Evolutionary conservation across 495 filamentous ascomycete species (phyloP), one percentile per base, ranked within the genome.

Genomic region (Delitschia confertaspora): DNA sequence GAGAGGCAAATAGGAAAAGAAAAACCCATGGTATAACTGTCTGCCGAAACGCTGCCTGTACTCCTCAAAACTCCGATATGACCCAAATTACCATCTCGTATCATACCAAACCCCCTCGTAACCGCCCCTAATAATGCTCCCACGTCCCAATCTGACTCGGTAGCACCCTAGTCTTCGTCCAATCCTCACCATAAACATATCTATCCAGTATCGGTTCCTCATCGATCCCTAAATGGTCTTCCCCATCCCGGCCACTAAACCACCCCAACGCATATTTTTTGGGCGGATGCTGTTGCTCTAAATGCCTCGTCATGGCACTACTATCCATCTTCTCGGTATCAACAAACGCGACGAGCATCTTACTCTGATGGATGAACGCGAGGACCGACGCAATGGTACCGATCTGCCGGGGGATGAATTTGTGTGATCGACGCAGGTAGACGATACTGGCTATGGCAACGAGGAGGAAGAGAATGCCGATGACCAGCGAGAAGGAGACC

Each of bases 241-340:
- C 65, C 5, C 74, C 75, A 49, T 86, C 82, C 3, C 79, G 49
- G 0, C 82, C 82, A 11, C 61, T 61, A 51, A 83, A 85, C 81
- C 82, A 85, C 2, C 82, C 82, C 13, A 85, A 61, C 0, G 78
- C 82, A 56, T 84, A 86, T 31, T 64, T 76, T 66, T 82, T 82
- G 10, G 65, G 67, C n/a, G n/a, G n/a, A n/a, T n/a, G n/a, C 13
- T 73, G 46, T 4, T 45, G 51, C 40, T 69, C 71, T 20, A 85
- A 63, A 47, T 68, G 62, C 22, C 59, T 41, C 35, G 69, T 70
- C 70, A 83, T 79, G 55, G 74, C 55, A 4, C 62, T 60, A 22
- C 73, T 75, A 27, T 65, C 68, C 47, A 78, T 60, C 60, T 73
- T 73, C 38, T 77, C 72, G 21, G 79, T 83, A 11, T 73, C 75